These are phyloP conservation scores for Phlebopus sp. DNA, from an alignment of 1,284 basidiomycete species.

Conservation along the genomic window DNA sequence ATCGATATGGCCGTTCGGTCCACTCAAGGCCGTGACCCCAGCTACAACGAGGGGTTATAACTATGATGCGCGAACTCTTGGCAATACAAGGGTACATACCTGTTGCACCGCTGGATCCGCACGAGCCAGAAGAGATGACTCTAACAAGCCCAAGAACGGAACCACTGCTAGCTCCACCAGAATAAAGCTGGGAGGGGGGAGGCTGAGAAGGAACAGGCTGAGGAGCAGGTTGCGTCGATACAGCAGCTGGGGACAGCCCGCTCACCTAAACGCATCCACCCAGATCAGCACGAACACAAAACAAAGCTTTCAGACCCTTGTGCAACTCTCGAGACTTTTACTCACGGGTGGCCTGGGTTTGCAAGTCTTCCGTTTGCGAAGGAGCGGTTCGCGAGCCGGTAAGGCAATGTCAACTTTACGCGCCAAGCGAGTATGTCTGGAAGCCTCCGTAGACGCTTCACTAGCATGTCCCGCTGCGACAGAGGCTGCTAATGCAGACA, in stretches of 20 bases:
- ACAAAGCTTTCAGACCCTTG: not conserved
- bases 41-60: constrained; percentile 31
- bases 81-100: constrained; percentile 32
- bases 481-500: constrained; percentile 4
- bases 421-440: constrained; percentile 9
- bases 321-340: not conserved
- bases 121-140: constrained; percentile 15
- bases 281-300: not conserved
- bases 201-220: not conserved
- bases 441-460: not conserved
- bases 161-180: not conserved
- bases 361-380: constrained; percentile 4
- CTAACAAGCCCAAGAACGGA: constrained; percentile 12
- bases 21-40: constrained; percentile 45
- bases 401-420: not conserved
- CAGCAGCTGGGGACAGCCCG: not conserved
- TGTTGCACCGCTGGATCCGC: constrained; percentile 39
- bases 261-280: not conserved
- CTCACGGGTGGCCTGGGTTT: constrained; percentile 4
- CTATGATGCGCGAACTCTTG: constrained; percentile 2
- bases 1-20: constrained; percentile 73
- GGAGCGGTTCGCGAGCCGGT: not conserved
- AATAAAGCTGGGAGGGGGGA: not conserved
- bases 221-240: not conserved
- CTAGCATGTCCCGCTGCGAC: constrained; percentile 6